Evolutionary conservation across 2,329 filamentous ascomycete species (phyloP), one percentile per base, ranked within the genome.

Genomic region (Cytospora mali): DNA sequence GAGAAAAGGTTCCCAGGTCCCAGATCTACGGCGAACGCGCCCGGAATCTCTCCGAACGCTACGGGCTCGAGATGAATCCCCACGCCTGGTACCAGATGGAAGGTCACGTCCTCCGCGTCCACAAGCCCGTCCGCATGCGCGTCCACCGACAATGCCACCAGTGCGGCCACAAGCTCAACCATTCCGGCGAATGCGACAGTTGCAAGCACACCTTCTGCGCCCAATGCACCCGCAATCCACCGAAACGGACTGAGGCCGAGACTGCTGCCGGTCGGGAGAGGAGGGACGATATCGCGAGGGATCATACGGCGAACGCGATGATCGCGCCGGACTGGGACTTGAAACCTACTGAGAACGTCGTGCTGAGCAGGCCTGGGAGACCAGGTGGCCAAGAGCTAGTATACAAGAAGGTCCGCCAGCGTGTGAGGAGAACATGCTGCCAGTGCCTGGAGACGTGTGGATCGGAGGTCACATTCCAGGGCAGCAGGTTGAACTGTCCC

Each of bases 181-280:
- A 88, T 16, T 84, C 84, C 27, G 96, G 94, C 73, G 88, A 89
- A 61, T 75, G 84, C 23, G 85, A 88, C 70, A 92, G 89, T 76
- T 97, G 93, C 78, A 83, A 90, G 69, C 93, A 97, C 76, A 80
- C 81, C 53, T 86, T 91, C 68, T 97, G 93, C 84, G 89, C 86
- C 71, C 87, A 90, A 71, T 97, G 93, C 74, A 85, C 87, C 29
- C 87, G 91, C 61, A 86, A 89, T 70, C 93, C 93, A 35, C 80
- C 84, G 58, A 87, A 88, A 77, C 86, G 84, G 68, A 82, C 78
- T 69, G 82, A 86, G 68, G 80, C 79, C 66, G 80, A 85, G 71
- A 78, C 79, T 68, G 75, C 81, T 64, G 81, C 80, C 68, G 81
- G 79, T 71, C 80, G 83, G 58, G 80, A 81, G 71, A 78, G 75